Percentiles rank a stretch among this genome's conserved stretches.
Conservation (phyloP, 2,329 filamentous ascomycete genomes). For the Teratosphaeria zuluensis region DNA sequence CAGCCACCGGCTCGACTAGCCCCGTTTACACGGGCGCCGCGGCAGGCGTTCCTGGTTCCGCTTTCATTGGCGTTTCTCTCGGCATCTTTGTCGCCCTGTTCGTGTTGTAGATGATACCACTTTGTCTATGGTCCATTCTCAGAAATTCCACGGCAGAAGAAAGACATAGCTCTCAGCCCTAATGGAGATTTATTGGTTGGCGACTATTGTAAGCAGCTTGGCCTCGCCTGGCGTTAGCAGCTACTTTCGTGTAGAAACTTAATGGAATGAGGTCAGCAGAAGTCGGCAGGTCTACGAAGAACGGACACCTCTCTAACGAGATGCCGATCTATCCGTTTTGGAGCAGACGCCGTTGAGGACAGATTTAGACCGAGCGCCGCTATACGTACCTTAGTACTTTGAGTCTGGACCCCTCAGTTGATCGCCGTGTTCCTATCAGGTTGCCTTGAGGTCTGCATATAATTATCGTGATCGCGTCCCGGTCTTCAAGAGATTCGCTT, state of each 20-base stretch:
- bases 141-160: neutral
- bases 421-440: neutral
- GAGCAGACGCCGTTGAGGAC: neutral
- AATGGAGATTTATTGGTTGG: neutral
- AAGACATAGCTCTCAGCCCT: neutral
- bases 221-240: neutral
- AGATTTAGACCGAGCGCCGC: neutral
- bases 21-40: conserved; percentile 16
- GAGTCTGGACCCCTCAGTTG: neutral
- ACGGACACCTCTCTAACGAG: neutral
- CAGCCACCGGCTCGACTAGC: conserved; percentile 5
- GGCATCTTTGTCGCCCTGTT: conserved; percentile 14
- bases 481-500: neutral
- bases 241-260: neutral
- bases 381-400: neutral
- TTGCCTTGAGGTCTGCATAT: neutral
- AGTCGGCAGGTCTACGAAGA: neutral
- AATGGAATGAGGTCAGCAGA: neutral
- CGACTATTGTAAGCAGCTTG: neutral
- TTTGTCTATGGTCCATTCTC: neutral
- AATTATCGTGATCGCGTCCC: too few species aligned
- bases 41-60: conserved; percentile 10
- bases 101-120: conserved; percentile 11
- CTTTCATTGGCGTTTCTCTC: conserved; percentile 11
- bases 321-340: neutral